phyloP scores from a whole-genome alignment of 345 rosid genomes.

The Durio zibethinus region DNA sequence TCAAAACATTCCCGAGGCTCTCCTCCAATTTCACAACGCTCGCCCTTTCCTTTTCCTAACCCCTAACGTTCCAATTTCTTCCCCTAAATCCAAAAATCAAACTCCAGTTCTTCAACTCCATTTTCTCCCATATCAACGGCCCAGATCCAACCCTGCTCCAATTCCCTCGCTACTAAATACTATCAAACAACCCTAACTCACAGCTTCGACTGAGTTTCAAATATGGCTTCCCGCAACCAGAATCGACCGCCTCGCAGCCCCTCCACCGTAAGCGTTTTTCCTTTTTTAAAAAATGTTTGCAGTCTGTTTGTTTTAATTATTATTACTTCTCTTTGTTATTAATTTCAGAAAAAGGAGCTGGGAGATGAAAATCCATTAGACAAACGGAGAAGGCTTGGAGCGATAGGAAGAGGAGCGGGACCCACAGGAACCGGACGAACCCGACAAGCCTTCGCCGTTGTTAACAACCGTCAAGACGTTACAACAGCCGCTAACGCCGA shows the following conservation, averaged over 20 bases:
- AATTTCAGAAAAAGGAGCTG: slow-evolving; percentile 51
- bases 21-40: slow-evolving; percentile 7
- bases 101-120: neutral
- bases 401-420: slow-evolving; percentile 31
- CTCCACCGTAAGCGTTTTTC: slow-evolving; percentile 35
- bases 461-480: slow-evolving; percentile 51
- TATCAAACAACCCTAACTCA: neutral
- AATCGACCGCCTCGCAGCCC: slow-evolving; percentile 82
- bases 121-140: slow-evolving; percentile 9
- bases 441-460: slow-evolving; percentile 47
- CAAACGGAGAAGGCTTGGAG: slow-evolving; percentile 57
- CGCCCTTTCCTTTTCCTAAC: slow-evolving; percentile 8
- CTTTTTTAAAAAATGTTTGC: neutral
- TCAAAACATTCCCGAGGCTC: slow-evolving; percentile 26
- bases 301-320: neutral
- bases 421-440: slow-evolving; percentile 37
- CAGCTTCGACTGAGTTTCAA: neutral
- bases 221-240: slow-evolving; percentile 73
- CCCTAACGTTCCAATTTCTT: slow-evolving; percentile 29
- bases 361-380: slow-evolving; percentile 52
- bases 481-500: slow-evolving; percentile 24
- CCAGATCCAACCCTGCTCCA: neutral
- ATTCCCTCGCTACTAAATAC: neutral
- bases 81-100: neutral
- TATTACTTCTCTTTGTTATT: neutral